Base-by-base conservation (phyloP, 2,329 filamentous ascomycete species). In the Colletotrichum somersetense region DNA sequence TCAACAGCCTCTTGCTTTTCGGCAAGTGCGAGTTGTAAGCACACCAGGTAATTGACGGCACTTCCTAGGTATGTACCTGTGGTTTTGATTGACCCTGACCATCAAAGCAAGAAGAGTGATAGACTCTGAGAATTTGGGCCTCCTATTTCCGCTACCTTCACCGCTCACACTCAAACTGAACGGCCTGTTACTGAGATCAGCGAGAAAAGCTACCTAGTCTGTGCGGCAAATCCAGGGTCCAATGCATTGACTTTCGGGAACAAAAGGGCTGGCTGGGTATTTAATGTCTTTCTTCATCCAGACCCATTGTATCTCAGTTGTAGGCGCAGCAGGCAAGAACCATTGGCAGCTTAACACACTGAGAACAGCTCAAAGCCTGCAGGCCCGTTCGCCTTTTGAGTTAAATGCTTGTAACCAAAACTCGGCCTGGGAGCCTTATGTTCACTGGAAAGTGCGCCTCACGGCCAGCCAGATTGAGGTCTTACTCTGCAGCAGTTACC, bases 191-290 rank as follows among this genome's bases (percentile, higher is more conserved):
- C 18, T 46, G 30, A 12, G 23, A n/a, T 8, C 16, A 11, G 18
- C 18, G 23, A 50, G n/a, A 20, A 11, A 38, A 18, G 33, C 35
- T 35, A 35, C 35, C 5, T 52, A 30, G 59, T 40, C 59, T 50
- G 59, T 62, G 59, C 59, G 46, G 59, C n/a, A 26, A 40, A 62
- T 40, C 44, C 46, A 20, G 59, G 59, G 59, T 62, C 59, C 59
- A 62, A 38, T 46, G 44, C 59, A 62, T 62, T 62, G 59, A 62
- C 59, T 62, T 62, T 62, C 20, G 14, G 44, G n/a, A 38, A 62
- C 20, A 30, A 35, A 23, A 40, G n/a, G 30, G 20, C 8, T 33
- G 33, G 33, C 8, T n/a, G 18, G 35, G 7, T 33, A 46, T 18
- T 58, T 26, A 46, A 23, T 50, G 38, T 44, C 56, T 12, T 30